phyloP scores from a whole-genome alignment of 306 rosid genomes.

The Vigna unguiculata region DNA sequence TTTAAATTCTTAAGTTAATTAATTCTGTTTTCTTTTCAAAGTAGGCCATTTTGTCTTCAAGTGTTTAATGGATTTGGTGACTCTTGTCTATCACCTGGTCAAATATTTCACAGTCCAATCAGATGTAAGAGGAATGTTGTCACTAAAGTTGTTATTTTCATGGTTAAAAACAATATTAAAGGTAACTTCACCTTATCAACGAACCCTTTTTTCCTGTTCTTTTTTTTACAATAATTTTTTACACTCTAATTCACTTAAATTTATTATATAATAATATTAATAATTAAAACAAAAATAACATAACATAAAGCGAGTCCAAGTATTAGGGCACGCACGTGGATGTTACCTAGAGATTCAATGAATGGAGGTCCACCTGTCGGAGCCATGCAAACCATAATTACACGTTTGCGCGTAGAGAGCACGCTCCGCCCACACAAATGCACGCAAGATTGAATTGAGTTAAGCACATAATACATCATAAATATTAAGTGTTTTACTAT shows the following conservation, averaged over 20 bases:
- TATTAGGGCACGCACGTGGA: background rate
- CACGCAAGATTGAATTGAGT: too few species aligned
- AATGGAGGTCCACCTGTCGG: background rate
- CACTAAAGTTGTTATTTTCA: constrained; percentile 3
- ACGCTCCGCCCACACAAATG: background rate
- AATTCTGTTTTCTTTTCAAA: constrained; percentile 3
- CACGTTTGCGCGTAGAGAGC: background rate
- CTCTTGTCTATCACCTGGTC: constrained; percentile 34
- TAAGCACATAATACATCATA: too few species aligned
- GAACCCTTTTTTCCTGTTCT: background rate
- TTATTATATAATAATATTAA: too few species aligned
- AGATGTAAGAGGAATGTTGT: constrained; percentile 7
- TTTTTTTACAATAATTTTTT: too few species aligned
- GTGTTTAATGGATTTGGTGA: constrained; percentile 42
- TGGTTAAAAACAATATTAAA: background rate
- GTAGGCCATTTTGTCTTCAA: constrained; percentile 23
- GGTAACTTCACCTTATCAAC: constrained; percentile 30
- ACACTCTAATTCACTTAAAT: too few species aligned
- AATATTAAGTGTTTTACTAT: too few species aligned
- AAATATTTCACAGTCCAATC: constrained; percentile 15
- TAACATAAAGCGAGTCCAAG: too few species aligned
- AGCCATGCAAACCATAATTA: background rate
- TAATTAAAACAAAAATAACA: too few species aligned
- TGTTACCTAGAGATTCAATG: background rate
- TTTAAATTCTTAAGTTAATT: constrained; percentile 19